Conservation (phyloP, 306 rosid genomes). For the Prunus dulcis region DNA sequence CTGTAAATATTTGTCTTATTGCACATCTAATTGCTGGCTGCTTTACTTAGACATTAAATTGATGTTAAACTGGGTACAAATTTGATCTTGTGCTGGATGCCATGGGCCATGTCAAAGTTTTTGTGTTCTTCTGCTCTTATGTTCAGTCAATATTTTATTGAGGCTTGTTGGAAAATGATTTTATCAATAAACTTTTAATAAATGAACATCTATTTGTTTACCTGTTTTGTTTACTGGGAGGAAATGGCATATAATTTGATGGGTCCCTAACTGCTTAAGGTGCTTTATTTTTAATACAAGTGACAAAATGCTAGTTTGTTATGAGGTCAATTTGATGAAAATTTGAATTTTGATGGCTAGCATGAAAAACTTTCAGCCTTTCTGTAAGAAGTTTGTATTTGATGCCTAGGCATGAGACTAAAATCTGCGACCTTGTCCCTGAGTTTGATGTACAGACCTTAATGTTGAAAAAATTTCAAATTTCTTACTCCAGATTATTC, state of each 20-base stretch:
- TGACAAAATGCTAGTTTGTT: neutral
- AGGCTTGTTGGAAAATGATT: neutral
- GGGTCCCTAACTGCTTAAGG: neutral
- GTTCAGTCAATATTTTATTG: neutral
- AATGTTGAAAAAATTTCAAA: neutral
- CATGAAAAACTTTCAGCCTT: neutral
- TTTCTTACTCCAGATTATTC: neutral
- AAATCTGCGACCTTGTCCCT: neutral
- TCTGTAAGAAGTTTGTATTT: neutral
- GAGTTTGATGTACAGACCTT: neutral
- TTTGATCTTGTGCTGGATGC: neutral
- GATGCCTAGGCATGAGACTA: neutral
- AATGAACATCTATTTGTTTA: neutral
- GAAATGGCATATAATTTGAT: neutral
- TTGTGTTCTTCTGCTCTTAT: neutral
- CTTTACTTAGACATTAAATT: conserved; percentile 8
- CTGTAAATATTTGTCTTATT: conserved; percentile 44
- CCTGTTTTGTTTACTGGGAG: neutral
- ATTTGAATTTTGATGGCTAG: neutral
- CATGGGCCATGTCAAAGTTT: neutral
- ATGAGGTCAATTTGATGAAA: neutral
- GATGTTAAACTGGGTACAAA: neutral
- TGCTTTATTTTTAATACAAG: neutral
- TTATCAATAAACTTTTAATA: neutral
- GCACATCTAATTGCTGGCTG: conserved; percentile 21